Base-by-base conservation (phyloP, 2,329 filamentous ascomycete genomes). In the Thermothelomyces thermophilus region DNA sequence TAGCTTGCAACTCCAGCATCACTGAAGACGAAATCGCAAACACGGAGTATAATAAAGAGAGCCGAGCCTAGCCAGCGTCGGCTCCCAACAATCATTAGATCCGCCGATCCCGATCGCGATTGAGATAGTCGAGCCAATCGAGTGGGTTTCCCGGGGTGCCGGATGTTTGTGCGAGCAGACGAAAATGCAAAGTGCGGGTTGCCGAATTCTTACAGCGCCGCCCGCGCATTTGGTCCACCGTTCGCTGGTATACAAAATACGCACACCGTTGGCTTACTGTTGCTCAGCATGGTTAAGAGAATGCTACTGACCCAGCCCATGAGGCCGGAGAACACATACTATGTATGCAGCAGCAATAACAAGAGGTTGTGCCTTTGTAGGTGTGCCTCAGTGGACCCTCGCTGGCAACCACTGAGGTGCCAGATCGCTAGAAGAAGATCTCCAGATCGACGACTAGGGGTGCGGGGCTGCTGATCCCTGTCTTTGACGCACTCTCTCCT, bases 391-490 rank as follows among this genome's bases (percentile, higher is more conserved):
- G n/a, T n/a, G n/a, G n/a, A n/a, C n/a, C n/a, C n/a, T n/a, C n/a
- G n/a, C n/a, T n/a, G n/a, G n/a, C 1, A 14, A 41, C 26, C 31
- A 42, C 40, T 16, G 24, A 16, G 6, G 31, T 45, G 13, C 16
- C 34, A 30, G 43, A 46, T 46, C 44, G 19, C 44, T 35, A 20
- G 3, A 20, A 11, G 28, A 17, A 22, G 39, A 40, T 40, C 37
- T n/a, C 13, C 19, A 40, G 44, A 39, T 39, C 44, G 44, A 39
- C 44, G 19, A 20, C 17, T 35, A 26, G 24, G 44, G 44, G 26
- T n/a, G 24, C 9, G 24, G 24, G 24, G 24, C 24, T 5, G 24
- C 9, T 9, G 24, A 26, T 26, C 24, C 24, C 9, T n/a, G n/a
- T n/a, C n/a, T 5, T 26, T 26, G 24, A 9, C 5, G 24, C 24